These are phyloP conservation scores for Leccinum angustisporum DNA, from an alignment of 1,284 basidiomycete species.

Conservation along the genomic window DNA sequence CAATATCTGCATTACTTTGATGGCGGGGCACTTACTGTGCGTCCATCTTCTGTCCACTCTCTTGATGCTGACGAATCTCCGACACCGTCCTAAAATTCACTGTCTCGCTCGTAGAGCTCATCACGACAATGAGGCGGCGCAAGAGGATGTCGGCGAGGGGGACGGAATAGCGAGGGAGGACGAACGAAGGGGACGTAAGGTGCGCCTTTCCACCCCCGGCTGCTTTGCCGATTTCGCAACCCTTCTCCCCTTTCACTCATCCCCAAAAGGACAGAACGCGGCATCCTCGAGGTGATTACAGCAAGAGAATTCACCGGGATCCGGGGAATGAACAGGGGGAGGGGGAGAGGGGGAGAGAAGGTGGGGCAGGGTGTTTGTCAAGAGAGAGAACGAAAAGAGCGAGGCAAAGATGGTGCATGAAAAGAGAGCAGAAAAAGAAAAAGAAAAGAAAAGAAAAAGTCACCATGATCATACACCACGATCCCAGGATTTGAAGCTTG, in stretches of 20 bases:
- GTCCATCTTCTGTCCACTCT: too few species aligned
- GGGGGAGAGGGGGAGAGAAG: background rate
- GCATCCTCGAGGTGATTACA: constrained; percentile 35
- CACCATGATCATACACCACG: background rate
- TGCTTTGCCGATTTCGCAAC: background rate
- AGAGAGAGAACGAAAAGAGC: constrained; percentile 3
- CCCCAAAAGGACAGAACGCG: constrained; percentile 19
- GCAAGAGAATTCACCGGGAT: constrained; percentile 9
- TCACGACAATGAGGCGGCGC: background rate
- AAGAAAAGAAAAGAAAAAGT: background rate
- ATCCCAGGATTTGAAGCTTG: background rate
- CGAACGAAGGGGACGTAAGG: constrained; percentile 59
- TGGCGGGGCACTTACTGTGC: too few species aligned
- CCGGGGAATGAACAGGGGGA: constrained; percentile 6
- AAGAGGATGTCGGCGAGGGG: constrained; percentile 49
- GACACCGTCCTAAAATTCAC: constrained; percentile 23
- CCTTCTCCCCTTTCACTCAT: background rate
- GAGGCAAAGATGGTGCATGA: constrained; percentile 8
- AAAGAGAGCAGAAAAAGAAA: background rate
- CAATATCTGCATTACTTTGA: too few species aligned
- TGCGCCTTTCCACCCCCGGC: constrained; percentile 20
- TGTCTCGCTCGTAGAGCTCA: background rate
- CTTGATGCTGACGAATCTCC: constrained; percentile 5
- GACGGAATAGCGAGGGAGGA: constrained; percentile 60
- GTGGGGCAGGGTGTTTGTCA: constrained; percentile 7